phyloP scores from a whole-genome alignment of 805 yeast species.

The Yarrowia yakushimensis region DNA sequence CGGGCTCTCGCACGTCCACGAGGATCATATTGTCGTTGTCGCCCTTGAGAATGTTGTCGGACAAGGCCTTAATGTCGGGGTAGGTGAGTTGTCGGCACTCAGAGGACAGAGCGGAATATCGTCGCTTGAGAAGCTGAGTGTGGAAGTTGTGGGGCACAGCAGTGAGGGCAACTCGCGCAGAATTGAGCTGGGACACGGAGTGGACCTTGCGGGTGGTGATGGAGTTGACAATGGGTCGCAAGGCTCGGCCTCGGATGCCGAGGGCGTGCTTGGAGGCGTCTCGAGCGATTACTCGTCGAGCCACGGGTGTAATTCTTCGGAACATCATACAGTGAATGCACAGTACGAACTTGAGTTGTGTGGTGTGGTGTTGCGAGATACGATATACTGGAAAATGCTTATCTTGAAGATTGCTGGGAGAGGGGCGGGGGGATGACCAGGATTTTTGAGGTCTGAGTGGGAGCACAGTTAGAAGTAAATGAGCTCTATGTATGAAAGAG shows the following conservation, averaged over 20 bases:
- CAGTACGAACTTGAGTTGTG: not conserved
- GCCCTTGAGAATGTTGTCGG: slow-evolving; percentile 32
- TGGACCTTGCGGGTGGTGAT: slow-evolving; percentile 19
- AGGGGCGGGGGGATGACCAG: not conserved
- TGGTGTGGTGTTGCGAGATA: not conserved
- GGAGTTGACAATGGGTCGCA: slow-evolving; percentile 23
- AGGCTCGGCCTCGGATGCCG: slow-evolving; percentile 15
- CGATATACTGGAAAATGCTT: slow-evolving; percentile 5
- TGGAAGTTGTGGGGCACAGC: slow-evolving; percentile 19
- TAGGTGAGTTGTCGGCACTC: slow-evolving; percentile 15
- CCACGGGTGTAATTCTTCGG: slow-evolving; percentile 18
- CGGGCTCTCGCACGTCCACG: slow-evolving; percentile 91
- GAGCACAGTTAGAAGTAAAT: too few species aligned
- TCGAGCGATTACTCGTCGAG: slow-evolving; percentile 16
- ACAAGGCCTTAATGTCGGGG: slow-evolving; percentile 44
- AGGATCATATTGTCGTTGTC: slow-evolving; percentile 54
- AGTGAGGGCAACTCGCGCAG: slow-evolving; percentile 14
- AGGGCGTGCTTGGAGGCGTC: not conserved
- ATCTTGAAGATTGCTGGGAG: slow-evolving; percentile 21
- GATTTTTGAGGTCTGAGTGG: not conserved
- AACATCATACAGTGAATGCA: not conserved
- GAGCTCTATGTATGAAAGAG: too few species aligned
- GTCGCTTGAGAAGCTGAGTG: slow-evolving; percentile 19
- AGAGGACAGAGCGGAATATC: slow-evolving; percentile 4
- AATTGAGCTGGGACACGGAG: slow-evolving; percentile 18